phyloP scores from a whole-genome alignment of 108 stramenopile genomes.

The Mediolabrus comicus region DNA sequence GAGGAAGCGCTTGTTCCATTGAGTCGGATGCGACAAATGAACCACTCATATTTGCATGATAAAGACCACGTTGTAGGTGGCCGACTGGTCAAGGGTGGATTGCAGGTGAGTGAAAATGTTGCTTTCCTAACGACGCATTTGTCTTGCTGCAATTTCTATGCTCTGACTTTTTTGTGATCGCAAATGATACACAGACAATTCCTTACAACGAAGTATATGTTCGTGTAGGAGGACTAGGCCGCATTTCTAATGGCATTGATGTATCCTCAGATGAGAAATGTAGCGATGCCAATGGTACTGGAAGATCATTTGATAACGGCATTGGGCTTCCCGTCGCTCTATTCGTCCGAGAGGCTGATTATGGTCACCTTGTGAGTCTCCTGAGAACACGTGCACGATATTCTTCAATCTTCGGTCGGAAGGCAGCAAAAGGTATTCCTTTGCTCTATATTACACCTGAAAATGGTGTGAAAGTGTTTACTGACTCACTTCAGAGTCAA shows the following conservation, averaged over 20 bases:
- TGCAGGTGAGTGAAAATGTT: conserved; percentile 8
- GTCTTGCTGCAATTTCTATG: no score
- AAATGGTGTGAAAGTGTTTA: conserved; percentile 71
- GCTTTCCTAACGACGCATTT: neutral
- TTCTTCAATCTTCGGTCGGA: conserved; percentile 57
- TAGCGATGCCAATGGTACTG: conserved; percentile 41
- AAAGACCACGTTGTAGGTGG: conserved; percentile 48
- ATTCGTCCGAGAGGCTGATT: conserved; percentile 75
- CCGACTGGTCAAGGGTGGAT: conserved; percentile 68
- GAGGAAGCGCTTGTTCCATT: conserved; percentile 54
- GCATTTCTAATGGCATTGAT: conserved; percentile 56
- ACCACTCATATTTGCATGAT: conserved; percentile 41
- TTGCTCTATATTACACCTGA: conserved; percentile 79
- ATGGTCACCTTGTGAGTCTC: conserved; percentile 72
- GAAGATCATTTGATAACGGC: conserved; percentile 73
- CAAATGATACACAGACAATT: conserved; percentile 38
- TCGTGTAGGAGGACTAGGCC: conserved; percentile 79
- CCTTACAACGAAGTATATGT: conserved; percentile 89
- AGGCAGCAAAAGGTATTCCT: conserved; percentile 60
- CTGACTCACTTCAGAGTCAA: conserved; percentile 61
- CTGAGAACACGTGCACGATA: conserved; percentile 75
- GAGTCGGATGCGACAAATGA: conserved; percentile 35
- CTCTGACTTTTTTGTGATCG: neutral
- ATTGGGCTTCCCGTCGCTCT: conserved; percentile 84
- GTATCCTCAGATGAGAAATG: conserved; percentile 42